Evolutionary conservation across 169 alveolate genomes (phyloP).

Genomic region (Cryptosporidium ryanae): DNA sequence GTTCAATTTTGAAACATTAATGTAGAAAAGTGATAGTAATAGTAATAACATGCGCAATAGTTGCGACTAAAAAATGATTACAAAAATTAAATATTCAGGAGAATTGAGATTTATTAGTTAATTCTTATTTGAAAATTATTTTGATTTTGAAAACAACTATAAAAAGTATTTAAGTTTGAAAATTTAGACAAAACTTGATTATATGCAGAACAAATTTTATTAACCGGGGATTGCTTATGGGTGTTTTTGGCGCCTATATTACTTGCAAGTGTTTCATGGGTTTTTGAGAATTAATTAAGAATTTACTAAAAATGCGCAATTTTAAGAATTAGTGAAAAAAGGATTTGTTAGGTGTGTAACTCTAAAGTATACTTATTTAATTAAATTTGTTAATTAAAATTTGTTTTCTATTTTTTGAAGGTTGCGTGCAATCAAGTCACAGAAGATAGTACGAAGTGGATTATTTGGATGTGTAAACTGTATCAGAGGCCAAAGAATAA

Average conservation of each 20-base stretch:
- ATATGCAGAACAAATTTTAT: constrained; percentile 12
- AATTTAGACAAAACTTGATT: constrained; percentile 70
- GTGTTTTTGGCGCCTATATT: constrained; percentile 74
- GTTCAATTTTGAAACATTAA: too few relatives aligned
- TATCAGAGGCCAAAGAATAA: neutral
- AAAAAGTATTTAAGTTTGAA: neutral
- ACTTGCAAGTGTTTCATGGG: constrained; percentile 65
- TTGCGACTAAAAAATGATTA: too few relatives aligned
- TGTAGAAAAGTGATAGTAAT: too few relatives aligned
- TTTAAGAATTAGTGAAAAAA: constrained; percentile 6
- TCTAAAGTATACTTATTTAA: neutral
- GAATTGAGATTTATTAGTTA: too few relatives aligned
- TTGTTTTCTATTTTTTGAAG: neutral
- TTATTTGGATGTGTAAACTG: constrained; percentile 41
- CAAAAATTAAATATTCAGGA: too few relatives aligned
- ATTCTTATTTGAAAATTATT: too few relatives aligned
- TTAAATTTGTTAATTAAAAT: neutral
- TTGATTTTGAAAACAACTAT: too few relatives aligned
- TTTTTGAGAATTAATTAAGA: constrained; percentile 9
- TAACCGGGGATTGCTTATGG: constrained; percentile 61
- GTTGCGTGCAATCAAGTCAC: constrained; percentile 63
- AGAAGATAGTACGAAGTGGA: constrained; percentile 16
- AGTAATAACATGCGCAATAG: too few relatives aligned
- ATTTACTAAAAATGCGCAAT: constrained; percentile 5
- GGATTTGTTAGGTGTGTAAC: constrained; percentile 25